Evolutionary conservation across 176 grass and related monocot species (phyloP).

Genomic region (Miscanthus lutarioriparius): DNA sequence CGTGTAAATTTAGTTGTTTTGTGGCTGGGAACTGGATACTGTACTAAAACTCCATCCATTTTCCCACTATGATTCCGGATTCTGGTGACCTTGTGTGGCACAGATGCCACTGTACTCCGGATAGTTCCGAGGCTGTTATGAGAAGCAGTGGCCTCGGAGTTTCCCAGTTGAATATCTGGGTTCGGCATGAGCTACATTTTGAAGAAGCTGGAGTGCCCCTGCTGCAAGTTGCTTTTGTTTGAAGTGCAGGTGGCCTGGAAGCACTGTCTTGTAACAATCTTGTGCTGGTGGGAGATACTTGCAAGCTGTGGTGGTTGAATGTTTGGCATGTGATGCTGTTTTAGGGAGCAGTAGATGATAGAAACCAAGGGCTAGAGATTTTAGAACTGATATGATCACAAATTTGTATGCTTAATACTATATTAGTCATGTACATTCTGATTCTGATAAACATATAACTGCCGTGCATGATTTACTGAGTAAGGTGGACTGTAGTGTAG

Average conservation of each 20-base stretch:
- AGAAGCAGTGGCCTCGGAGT: constrained; percentile 14
- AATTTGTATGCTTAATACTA: constrained; percentile 34
- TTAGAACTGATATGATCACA: not conserved
- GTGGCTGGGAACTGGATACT: constrained; percentile 52
- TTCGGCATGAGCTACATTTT: constrained; percentile 21
- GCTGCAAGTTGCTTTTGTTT: constrained; percentile 24
- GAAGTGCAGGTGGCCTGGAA: constrained; percentile 14
- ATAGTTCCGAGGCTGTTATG: constrained; percentile 13
- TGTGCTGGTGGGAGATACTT: not conserved
- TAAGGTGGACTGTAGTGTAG: not conserved
- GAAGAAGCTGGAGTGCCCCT: constrained; percentile 33
- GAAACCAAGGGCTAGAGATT: not conserved
- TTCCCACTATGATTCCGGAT: constrained; percentile 7
- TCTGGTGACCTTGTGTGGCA: constrained; percentile 29
- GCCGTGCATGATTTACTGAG: not conserved
- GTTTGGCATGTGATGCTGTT: constrained; percentile 1
- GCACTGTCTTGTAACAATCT: constrained; percentile 22
- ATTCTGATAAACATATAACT: constrained; percentile 29
- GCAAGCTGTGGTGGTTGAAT: constrained; percentile 17
- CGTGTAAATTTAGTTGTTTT: constrained; percentile 52
- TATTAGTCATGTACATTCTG: constrained; percentile 42
- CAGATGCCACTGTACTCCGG: not conserved
- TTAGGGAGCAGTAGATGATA: not conserved
- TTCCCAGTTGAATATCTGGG: constrained; percentile 9
- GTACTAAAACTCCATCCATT: constrained; percentile 13